Base-by-base conservation (phyloP, 768 basidiomycete genomes). In the Mycena venus region DNA sequence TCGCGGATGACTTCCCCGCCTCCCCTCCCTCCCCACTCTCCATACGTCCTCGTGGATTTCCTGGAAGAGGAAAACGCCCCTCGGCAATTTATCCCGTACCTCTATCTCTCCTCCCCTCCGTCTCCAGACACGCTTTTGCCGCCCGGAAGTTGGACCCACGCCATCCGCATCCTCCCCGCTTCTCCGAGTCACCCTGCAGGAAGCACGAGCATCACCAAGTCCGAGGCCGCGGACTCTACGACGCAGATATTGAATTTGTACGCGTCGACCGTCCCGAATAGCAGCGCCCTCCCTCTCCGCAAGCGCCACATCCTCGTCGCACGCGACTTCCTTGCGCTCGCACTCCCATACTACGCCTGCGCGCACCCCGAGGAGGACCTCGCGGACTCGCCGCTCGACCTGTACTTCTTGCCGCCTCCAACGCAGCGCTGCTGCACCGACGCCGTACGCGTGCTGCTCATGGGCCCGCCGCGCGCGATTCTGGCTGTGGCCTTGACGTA, bases 321-420 rank as follows among this genome's bases (percentile, higher is more conserved):
- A 23, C 75, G 75, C 53, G 75, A 76, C 69, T 76, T 76, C n/a
- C 75, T 76, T 40, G 72, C 68, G 2, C 72, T 76, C 17, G 75
- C 75, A 34, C 68, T 76, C 19, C 75, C 75, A 17, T 76, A 76
- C 69, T 67, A 76, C 27, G 58, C 59, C 63, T 68, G 27, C 23
- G 70, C 70, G 29, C 58, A 74, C 40, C 73, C 72, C 23, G 66
- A 53, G 27, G 23, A 42, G n/a, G 21, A 8, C 34, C 6, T 38
- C 64, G 15, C 64, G 42, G 47, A 61, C 40, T 38, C 49, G 25
- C n/a, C 19, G 9, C 7, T 27, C 56, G 49, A 58, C 21, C 12
- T 15, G 19, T 40, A 14, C 40, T 21, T 10, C 53, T 21, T 29
- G 38, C 69, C 69, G n/a, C 51, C 70, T 3, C 29, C 51, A 23